These are phyloP conservation scores for Trametes gibbosa DNA, from an alignment of 768 basidiomycete species.

Conservation along the genomic window DNA sequence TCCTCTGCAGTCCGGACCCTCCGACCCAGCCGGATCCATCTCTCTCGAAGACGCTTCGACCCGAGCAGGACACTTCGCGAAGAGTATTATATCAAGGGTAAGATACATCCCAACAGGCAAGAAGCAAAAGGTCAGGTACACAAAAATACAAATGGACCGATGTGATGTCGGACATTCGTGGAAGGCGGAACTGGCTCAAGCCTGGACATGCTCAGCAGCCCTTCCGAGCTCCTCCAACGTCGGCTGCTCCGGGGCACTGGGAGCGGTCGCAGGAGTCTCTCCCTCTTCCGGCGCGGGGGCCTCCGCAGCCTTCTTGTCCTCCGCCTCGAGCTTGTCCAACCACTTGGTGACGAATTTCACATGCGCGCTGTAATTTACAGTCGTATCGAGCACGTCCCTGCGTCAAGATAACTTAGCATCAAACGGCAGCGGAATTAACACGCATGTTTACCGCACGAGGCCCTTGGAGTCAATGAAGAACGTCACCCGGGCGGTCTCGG, in stretches of 20 bases:
- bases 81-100: background rate
- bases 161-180: background rate
- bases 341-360: conserved; percentile 69
- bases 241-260: no score
- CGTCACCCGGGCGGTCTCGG: conserved; percentile 58
- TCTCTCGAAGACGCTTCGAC: background rate
- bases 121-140: background rate
- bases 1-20: background rate
- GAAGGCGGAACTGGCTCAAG: background rate
- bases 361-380: conserved; percentile 63
- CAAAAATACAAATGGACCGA: background rate
- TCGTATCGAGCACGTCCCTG: conserved; percentile 60
- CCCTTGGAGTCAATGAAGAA: conserved; percentile 76
- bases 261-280: conserved; percentile 2
- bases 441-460: conserved; percentile 51
- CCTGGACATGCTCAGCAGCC: conserved; percentile 15
- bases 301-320: conserved; percentile 30
- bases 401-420: conserved; percentile 2
- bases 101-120: background rate
- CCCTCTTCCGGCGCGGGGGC: conserved; percentile 7
- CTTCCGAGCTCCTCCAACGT: conserved; percentile 11
- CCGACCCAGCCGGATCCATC: background rate
- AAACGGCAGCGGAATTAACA: background rate
- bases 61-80: background rate
- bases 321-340: conserved; percentile 51